These are phyloP conservation scores for Clonostachys rhizophaga DNA, from an alignment of 2,329 filamentous ascomycete genomes.

Conservation along the genomic window DNA sequence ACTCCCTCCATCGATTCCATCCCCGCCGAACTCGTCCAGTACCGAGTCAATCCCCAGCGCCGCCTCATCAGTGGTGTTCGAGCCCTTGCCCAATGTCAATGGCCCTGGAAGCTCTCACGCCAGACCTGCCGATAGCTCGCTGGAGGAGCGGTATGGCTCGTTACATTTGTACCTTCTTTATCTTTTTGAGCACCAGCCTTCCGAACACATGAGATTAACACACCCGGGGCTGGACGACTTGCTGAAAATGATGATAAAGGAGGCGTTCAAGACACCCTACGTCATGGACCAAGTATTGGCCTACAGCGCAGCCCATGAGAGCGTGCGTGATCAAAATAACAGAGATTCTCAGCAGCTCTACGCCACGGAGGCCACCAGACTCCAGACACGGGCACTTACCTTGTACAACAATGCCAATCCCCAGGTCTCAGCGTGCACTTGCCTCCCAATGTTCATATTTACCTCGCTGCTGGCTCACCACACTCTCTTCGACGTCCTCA, in stretches of 20 bases:
- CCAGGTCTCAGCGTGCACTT: conserved; percentile 10
- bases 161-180: too few species aligned
- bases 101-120: too few species aligned
- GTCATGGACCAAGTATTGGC: conserved; percentile 31
- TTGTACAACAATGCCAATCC: conserved; percentile 14
- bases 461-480: conserved; percentile 27
- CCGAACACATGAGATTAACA: too few species aligned
- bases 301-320: conserved; percentile 25
- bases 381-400: conserved; percentile 23
- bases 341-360: conserved; percentile 6
- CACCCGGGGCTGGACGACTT: too few species aligned
- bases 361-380: conserved; percentile 17
- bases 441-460: conserved; percentile 23
- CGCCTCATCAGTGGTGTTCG: too few species aligned
- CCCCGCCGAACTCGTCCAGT: too few species aligned
- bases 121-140: too few species aligned
- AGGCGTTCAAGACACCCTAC: conserved; percentile 16
- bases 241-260: background rate
- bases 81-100: too few species aligned
- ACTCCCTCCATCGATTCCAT: too few species aligned
- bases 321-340: conserved; percentile 6
- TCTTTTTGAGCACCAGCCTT: too few species aligned
- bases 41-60: too few species aligned
- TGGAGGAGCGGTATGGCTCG: too few species aligned
- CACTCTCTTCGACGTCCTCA: conserved; percentile 31